These are phyloP conservation scores for Cyclanthera cordifolia DNA, from an alignment of 306 rosid species.

Conservation along the genomic window DNA sequence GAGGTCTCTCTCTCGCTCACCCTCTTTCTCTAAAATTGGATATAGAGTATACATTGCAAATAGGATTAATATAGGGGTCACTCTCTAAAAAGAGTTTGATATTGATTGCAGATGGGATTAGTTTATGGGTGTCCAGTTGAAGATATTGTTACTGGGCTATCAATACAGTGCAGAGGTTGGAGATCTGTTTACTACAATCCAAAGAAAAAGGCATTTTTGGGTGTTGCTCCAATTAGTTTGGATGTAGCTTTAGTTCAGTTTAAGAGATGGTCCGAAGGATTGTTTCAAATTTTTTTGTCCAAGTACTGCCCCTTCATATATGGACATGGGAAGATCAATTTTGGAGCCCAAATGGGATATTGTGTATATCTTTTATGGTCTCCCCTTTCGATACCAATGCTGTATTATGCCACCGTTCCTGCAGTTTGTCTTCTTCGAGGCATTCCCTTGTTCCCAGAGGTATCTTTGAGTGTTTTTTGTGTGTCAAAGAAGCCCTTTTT, in stretches of 20 bases:
- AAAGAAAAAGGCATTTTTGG: slow-evolving; percentile 39
- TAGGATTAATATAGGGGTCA: slow-evolving; percentile 29
- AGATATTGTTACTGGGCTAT: slow-evolving; percentile 46
- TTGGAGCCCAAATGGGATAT: slow-evolving; percentile 54
- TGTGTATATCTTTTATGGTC: slow-evolving; percentile 54
- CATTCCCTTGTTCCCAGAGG: slow-evolving; percentile 57
- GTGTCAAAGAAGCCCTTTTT: too few species aligned
- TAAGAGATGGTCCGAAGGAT: slow-evolving; percentile 56
- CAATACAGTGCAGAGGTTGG: slow-evolving; percentile 60
- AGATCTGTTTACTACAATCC: slow-evolving; percentile 58
- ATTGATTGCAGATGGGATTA: slow-evolving; percentile 44
- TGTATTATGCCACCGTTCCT: slow-evolving; percentile 38
- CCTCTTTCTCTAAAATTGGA: neutral
- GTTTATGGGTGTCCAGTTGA: slow-evolving; percentile 56
- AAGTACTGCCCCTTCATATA: slow-evolving; percentile 65
- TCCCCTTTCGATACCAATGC: slow-evolving; percentile 42
- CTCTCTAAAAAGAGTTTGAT: slow-evolving; percentile 2
- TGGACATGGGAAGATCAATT: slow-evolving; percentile 45
- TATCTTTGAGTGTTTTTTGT: slow-evolving; percentile 5
- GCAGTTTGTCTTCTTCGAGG: slow-evolving; percentile 44
- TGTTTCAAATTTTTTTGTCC: slow-evolving; percentile 48
- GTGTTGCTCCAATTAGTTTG: slow-evolving; percentile 53
- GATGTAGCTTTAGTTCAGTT: slow-evolving; percentile 35
- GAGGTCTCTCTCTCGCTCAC: slow-evolving; percentile 30
- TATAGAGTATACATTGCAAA: neutral